Percentiles rank a stretch among this genome's conserved stretches.
These are phyloP conservation scores for Kondoa subrosea DNA, from an alignment of 768 basidiomycete species.

Conservation along the genomic window DNA sequence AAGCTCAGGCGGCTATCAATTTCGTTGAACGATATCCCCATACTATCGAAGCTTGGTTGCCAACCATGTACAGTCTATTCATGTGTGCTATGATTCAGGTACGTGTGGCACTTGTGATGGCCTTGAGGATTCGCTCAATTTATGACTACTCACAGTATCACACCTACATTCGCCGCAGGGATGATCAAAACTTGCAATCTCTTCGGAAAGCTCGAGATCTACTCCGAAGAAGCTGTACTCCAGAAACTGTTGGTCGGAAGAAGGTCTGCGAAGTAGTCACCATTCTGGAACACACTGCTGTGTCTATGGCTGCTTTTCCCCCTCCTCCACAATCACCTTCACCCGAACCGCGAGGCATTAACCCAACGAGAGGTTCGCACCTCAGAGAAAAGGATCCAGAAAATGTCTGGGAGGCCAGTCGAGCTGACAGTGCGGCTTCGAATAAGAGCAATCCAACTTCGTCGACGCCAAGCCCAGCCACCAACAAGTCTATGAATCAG, in stretches of 20 bases:
- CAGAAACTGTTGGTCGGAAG: conserved; percentile 25
- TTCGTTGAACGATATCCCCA: conserved; percentile 28
- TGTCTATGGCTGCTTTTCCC: conserved; percentile 12
- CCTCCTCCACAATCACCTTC: background rate
- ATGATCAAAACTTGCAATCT: conserved; percentile 15
- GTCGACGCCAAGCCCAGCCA: background rate
- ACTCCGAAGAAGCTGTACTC: conserved; percentile 15
- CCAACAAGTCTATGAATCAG: background rate
- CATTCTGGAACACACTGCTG: conserved; percentile 24
- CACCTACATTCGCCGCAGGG: conserved; percentile 26
- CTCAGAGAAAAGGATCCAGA: background rate
- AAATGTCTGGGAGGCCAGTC: background rate
- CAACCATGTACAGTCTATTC: conserved; percentile 25
- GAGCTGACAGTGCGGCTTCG: background rate
- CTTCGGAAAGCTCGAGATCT: conserved; percentile 24
- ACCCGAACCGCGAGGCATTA: background rate
- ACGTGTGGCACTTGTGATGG: no score
- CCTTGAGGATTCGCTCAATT: background rate
- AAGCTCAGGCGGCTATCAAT: conserved; percentile 25
- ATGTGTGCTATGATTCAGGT: conserved; percentile 27
- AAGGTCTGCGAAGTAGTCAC: conserved; percentile 26
- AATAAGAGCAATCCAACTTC: background rate
- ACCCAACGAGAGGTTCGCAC: background rate
- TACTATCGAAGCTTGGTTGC: conserved; percentile 27
- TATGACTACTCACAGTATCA: conserved; percentile 20